Percentiles rank a stretch among this genome's conserved stretches.
phyloP scores from a whole-genome alignment of 2,329 filamentous ascomycete genomes.

The Reticulascus tulasneorum region DNA sequence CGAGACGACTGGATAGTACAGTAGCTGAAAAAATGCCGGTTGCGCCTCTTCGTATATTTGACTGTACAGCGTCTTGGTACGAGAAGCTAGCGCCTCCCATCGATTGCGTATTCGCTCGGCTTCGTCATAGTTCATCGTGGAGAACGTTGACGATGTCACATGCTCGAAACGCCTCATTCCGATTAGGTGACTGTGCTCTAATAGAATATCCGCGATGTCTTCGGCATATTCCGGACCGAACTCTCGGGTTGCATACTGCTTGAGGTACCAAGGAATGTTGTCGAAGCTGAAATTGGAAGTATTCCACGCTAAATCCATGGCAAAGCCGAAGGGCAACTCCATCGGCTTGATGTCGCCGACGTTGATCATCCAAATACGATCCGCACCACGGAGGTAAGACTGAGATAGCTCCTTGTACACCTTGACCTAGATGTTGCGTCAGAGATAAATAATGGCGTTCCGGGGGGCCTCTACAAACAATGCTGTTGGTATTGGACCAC shows the following conservation, averaged over 20 bases:
- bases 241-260: conserved; percentile 49
- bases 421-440: conserved; percentile 15
- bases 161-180: conserved; percentile 60
- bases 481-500: conserved; percentile 52
- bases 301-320: conserved; percentile 56
- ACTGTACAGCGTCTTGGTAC: conserved; percentile 42
- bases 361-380: conserved; percentile 62
- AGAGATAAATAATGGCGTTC: not conserved
- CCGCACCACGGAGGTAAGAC: conserved; percentile 51
- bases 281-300: conserved; percentile 40
- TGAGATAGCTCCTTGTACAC: conserved; percentile 41
- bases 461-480: conserved; percentile 41
- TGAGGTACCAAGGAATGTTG: conserved; percentile 42
- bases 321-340: conserved; percentile 54
- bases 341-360: conserved; percentile 60
- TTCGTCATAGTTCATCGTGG: conserved; percentile 61
- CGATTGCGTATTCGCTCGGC: conserved; percentile 52
- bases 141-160: conserved; percentile 55
- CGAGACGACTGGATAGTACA: conserved; percentile 57
- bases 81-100: conserved; percentile 45
- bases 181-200: conserved; percentile 40
- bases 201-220: conserved; percentile 46
- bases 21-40: conserved; percentile 55
- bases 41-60: conserved; percentile 35
- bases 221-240: conserved; percentile 46